Evolutionary conservation across 148 eudicot genomes (phyloP).

Genomic region (Euryodendron excelsum): DNA sequence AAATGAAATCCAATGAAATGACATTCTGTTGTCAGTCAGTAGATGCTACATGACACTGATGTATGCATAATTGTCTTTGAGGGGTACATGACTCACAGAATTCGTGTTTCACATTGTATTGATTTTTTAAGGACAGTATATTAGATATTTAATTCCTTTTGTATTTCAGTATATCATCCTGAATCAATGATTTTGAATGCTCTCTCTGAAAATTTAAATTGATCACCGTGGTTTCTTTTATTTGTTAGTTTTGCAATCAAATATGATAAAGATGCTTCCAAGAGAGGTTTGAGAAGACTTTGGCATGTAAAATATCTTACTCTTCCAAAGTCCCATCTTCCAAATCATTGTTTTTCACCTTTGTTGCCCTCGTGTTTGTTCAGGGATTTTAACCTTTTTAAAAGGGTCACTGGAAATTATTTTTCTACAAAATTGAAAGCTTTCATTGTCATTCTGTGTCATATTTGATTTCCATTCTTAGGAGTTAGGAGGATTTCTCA

Average conservation of each 20-base stretch:
- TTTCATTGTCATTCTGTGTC: not conserved
- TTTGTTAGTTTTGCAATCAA: not conserved
- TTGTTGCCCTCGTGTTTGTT: not conserved
- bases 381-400: not conserved
- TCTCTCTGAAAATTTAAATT: not conserved
- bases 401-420: not conserved
- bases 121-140: not conserved
- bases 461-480: not conserved
- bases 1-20: not conserved
- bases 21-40: not conserved
- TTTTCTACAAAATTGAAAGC: not conserved
- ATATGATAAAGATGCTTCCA: not conserved
- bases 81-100: not conserved
- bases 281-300: constrained; percentile 6
- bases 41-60: not conserved
- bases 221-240: not conserved
- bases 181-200: not conserved
- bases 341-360: not conserved
- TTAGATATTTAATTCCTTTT: not conserved
- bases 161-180: not conserved
- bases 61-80: not conserved
- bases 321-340: not conserved
- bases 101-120: not conserved
- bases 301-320: not conserved
- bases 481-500: not conserved